Base-by-base conservation (phyloP, 2,329 filamentous ascomycete species). In the Trichoderma oligosporum region DNA sequence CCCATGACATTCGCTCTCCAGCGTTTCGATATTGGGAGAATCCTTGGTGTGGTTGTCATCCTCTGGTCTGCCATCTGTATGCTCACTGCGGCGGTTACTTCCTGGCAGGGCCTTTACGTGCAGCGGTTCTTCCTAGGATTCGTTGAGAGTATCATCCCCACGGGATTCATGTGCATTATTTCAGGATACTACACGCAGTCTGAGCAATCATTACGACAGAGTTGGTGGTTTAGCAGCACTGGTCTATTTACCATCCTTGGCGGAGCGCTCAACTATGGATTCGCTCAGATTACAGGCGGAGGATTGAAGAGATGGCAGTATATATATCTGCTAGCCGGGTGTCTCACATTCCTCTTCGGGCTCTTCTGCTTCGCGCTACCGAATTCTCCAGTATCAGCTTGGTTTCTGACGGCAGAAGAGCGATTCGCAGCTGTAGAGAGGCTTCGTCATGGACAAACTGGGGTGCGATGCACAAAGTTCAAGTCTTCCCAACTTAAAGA, bases 1-100 rank as follows among this genome's bases (percentile, higher is more conserved):
- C 88, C 87, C 1, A 84, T 90, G 81, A 86, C 85, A 0, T 89
- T 87, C 59, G 75, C 82, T 0, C 75, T 89, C 1, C 88, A 91
- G 69, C 81, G 82, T 18, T 88, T 89, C 73, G 76, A 83, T 59
- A 77, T 83, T 1, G 81, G 84, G n/a, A 77, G 79, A 45, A 81
- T 87, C 1, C 78, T 91, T 2, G 86, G 86, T 11, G 74, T 66
- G 11, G 74, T 85, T 2, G 84, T 89, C 2, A 71, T 88, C 48
- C 53, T 87, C 6, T 91, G 88, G 88, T 78, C 84, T 0, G 70
- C 78, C 6, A 76, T 87, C 3, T 89, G 86, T 69, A 85, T 87
- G 75, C 74, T 83, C 14, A 89, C 87, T 0, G 87, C 87, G 0
- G 82, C 82, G 0, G 84, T 89, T 1, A 84, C 81, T 0, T 78